phyloP scores from a whole-genome alignment of 2,329 filamentous ascomycete genomes.

The Lachnellula subtilissima region DNA sequence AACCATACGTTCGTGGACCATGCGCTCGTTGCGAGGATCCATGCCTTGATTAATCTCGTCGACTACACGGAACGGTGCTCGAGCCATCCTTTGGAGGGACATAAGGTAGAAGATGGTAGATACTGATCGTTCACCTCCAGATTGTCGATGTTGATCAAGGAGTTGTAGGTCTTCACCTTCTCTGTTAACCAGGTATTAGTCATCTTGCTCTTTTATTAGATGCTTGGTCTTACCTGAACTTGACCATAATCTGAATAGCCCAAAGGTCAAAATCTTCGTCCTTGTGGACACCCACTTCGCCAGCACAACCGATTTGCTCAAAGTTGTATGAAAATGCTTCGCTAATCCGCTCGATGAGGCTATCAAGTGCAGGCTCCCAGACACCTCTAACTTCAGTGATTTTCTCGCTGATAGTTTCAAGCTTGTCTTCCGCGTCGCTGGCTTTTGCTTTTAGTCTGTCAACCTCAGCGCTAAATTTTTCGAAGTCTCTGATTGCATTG shows the following conservation, averaged over 20 bases:
- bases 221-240: constrained; percentile 66
- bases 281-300: constrained; percentile 84
- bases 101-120: constrained; percentile 99
- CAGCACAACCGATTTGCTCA: constrained; percentile 87
- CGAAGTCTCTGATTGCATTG: constrained; percentile 70
- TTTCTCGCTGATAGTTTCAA: constrained; percentile 50
- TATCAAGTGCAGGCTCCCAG: constrained; percentile 84
- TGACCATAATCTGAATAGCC: constrained; percentile 91
- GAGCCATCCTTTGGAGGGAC: constrained; percentile 89
- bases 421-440: constrained; percentile 46
- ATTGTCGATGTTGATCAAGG: constrained; percentile 88
- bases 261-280: constrained; percentile 90
- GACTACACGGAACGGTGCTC: constrained; percentile 93
- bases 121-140: constrained; percentile 90
- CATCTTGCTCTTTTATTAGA: constrained; percentile 18
- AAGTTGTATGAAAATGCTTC: constrained; percentile 92
- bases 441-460: constrained; percentile 57
- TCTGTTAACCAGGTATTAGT: constrained; percentile 37
- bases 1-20: constrained; percentile 97
- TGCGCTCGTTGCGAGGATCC: constrained; percentile 96
- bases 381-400: constrained; percentile 63
- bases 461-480: constrained; percentile 67
- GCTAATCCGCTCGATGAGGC: constrained; percentile 74
- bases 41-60: constrained; percentile 99
- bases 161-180: constrained; percentile 79